These are phyloP conservation scores for Candida tropicalis DNA, from an alignment of 1,139 yeast species.

Conservation along the genomic window DNA sequence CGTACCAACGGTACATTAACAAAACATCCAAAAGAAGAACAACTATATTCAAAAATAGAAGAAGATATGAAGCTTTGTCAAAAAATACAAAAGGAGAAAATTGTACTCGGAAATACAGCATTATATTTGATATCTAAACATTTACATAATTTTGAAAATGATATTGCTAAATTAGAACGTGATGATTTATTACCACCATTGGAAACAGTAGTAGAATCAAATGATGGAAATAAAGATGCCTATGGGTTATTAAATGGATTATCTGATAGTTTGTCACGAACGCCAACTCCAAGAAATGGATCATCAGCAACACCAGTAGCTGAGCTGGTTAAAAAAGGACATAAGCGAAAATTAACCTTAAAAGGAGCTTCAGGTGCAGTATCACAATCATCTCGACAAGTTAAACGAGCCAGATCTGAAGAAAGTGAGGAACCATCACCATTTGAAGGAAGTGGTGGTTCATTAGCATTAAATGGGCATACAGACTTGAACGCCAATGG, in stretches of 20 bases:
- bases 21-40: constrained; percentile 82
- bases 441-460: constrained; percentile 17
- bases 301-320: constrained; percentile 15
- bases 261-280: constrained; percentile 30
- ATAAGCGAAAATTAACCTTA: constrained; percentile 29
- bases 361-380: constrained; percentile 8
- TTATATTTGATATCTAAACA: constrained; percentile 77
- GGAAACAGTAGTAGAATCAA: constrained; percentile 29
- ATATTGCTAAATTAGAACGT: constrained; percentile 71
- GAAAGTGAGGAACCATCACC: constrained; percentile 21
- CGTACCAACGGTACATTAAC: constrained; percentile 81
- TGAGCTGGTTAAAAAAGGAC: constrained; percentile 23
- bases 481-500: constrained; percentile 16
- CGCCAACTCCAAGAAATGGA: constrained; percentile 35
- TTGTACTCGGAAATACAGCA: constrained; percentile 80
- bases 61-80: constrained; percentile 67
- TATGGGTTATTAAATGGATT: constrained; percentile 20
- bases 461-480: constrained; percentile 17
- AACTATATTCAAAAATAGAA: constrained; percentile 63
- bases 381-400: constrained; percentile 21
- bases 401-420: constrained; percentile 30
- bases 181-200: constrained; percentile 77
- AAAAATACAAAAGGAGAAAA: constrained; percentile 74
- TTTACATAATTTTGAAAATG: constrained; percentile 69
- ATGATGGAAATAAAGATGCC: constrained; percentile 16